Conservation (phyloP, 108 stramenopile genomes). For the Pseudonitzschia delicatissima region DNA sequence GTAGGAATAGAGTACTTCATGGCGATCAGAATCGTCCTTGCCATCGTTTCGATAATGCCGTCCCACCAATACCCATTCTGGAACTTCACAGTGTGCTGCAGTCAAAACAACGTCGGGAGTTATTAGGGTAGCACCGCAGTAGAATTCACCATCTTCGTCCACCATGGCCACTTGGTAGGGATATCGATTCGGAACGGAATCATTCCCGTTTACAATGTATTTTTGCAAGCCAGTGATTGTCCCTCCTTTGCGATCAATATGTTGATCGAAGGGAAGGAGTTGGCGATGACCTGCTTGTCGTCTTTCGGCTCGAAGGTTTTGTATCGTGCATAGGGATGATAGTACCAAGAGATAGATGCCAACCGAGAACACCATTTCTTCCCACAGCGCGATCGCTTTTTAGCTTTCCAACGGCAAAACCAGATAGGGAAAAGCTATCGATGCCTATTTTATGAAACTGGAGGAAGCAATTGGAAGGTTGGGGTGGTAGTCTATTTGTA, state of each 20-base stretch:
- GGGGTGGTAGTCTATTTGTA: no score
- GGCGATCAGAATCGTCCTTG: background rate
- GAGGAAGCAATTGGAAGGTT: no score
- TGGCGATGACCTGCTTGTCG: background rate
- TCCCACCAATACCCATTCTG: background rate
- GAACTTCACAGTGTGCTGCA: constrained; percentile 2
- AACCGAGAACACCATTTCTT: no score
- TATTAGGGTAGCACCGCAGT: constrained; percentile 1
- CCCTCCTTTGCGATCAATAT: background rate
- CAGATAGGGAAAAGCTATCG: no score
- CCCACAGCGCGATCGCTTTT: no score
- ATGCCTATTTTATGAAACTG: no score
- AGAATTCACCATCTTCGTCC: background rate
- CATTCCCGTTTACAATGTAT: background rate
- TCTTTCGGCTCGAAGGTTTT: no score
- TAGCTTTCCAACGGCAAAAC: no score
- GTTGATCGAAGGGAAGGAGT: background rate
- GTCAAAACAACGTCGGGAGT: constrained; percentile 4
- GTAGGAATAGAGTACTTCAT: background rate
- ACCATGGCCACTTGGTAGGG: background rate
- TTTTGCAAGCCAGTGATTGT: background rate
- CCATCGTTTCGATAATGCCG: background rate
- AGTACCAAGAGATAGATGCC: no score
- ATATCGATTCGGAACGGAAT: background rate
- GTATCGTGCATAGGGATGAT: no score